A percentile compares a stretch with the other conserved stretches of the same genome.
These are phyloP conservation scores for Sporothrix schenckii DNA, from an alignment of 2,329 filamentous ascomycete genomes.

Conservation along the genomic window DNA sequence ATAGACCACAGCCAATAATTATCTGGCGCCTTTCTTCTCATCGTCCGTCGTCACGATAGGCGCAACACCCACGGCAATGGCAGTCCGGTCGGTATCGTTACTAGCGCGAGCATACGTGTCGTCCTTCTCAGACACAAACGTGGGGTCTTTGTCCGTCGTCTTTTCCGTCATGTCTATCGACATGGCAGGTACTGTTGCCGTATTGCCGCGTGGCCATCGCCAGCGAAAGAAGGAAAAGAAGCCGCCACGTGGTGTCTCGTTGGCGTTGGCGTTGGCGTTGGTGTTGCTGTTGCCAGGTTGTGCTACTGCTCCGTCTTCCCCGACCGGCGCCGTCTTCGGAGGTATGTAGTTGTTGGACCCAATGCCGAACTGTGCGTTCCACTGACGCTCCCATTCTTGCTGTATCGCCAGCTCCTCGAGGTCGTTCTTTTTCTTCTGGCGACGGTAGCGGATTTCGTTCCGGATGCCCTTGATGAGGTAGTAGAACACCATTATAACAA, in stretches of 20 bases:
- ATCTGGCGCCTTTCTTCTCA: neutral
- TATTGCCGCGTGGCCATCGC: neutral
- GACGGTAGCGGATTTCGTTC: neutral
- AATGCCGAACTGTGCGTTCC: neutral
- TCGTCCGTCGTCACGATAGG: neutral
- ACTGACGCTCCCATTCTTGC: neutral
- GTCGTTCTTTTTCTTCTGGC: neutral
- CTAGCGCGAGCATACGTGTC: neutral
- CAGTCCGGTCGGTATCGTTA: neutral
- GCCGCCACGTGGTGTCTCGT: neutral
- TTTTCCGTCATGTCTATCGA: too few relatives aligned
- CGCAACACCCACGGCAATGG: neutral
- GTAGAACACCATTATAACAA: neutral
- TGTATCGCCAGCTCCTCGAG: neutral
- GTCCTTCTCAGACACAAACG: neutral
- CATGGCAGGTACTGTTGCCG: neutral
- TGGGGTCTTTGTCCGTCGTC: neutral
- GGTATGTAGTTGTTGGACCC: neutral
- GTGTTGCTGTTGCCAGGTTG: too few relatives aligned
- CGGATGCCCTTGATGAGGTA: neutral
- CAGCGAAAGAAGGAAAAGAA: neutral
- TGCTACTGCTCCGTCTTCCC: too few relatives aligned
- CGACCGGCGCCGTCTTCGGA: neutral
- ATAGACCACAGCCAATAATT: neutral
- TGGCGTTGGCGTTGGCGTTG: neutral